Conservation (phyloP, 2,329 filamentous ascomycete genomes). For the Nothophaeocryptopus gaeumannii region DNA sequence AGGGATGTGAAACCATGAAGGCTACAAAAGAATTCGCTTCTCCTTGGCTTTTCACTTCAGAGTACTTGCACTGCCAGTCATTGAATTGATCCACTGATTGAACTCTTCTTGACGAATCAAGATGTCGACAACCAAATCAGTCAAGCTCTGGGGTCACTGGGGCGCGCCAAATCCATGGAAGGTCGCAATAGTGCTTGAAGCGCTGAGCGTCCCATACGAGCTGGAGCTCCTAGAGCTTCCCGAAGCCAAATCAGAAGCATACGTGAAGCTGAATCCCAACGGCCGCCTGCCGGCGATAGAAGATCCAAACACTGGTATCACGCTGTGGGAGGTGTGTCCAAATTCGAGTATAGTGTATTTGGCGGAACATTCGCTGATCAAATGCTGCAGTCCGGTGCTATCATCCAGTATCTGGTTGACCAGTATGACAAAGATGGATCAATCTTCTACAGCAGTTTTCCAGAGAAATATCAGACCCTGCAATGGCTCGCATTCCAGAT, state of each 20-base stretch:
- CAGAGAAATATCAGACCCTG: slow-evolving; percentile 28
- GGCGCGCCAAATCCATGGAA: slow-evolving; percentile 17
- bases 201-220: slow-evolving; percentile 3
- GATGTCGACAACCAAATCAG: neutral
- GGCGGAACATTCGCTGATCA: slow-evolving; percentile 1
- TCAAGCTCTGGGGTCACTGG: neutral
- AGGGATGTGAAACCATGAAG: no score
- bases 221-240: neutral
- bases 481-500: slow-evolving; percentile 37
- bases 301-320: slow-evolving; percentile 46
- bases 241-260: no score
- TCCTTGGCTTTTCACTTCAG: no score
- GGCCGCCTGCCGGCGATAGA: slow-evolving; percentile 44
- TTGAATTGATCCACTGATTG: no score
- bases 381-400: slow-evolving; percentile 28
- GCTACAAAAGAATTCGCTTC: no score
- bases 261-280: slow-evolving; percentile 34
- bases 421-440: slow-evolving; percentile 35
- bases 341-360: neutral
- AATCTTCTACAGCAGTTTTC: slow-evolving; percentile 26
- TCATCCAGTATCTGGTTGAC: slow-evolving; percentile 33
- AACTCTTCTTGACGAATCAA: no score
- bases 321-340: slow-evolving; percentile 45
- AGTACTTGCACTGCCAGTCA: no score
- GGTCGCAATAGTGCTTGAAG: neutral